Evolutionary conservation across 768 basidiomycete species (phyloP).

Genomic region (Rhizopogon vinicolor): DNA sequence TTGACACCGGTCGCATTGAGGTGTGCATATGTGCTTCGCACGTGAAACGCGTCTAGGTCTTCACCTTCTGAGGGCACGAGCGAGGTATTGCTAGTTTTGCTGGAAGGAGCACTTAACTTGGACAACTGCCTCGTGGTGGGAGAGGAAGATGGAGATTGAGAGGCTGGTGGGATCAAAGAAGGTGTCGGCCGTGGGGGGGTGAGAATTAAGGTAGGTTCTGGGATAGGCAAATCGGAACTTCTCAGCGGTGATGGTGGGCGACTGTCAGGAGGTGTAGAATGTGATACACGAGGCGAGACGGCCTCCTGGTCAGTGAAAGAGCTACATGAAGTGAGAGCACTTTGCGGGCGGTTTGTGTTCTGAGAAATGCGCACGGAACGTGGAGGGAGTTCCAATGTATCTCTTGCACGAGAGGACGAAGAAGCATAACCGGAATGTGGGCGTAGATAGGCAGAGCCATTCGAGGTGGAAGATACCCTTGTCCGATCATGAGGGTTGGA

Average conservation of each 20-base stretch:
- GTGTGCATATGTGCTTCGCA: constrained; percentile 83
- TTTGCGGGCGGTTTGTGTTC: constrained; percentile 13
- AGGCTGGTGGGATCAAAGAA: constrained; percentile 22
- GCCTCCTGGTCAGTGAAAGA: constrained; percentile 17
- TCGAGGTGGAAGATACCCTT: constrained; percentile 20
- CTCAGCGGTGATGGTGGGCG: constrained; percentile 21
- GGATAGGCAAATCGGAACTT: constrained; percentile 20
- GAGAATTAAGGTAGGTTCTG: constrained; percentile 14
- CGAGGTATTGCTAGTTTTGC: constrained; percentile 55
- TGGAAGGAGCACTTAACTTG: constrained; percentile 34
- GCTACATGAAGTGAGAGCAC: constrained; percentile 23
- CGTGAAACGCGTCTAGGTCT: constrained; percentile 78
- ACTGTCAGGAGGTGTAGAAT: constrained; percentile 21
- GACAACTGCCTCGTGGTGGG: constrained; percentile 21
- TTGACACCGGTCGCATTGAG: constrained; percentile 88
- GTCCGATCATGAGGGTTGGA: constrained; percentile 17
- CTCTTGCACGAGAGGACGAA: constrained; percentile 8
- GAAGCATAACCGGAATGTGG: constrained; percentile 16
- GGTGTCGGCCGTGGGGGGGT: constrained; percentile 13
- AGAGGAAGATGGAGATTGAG: constrained; percentile 32
- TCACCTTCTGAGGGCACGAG: constrained; percentile 74
- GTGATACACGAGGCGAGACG: constrained; percentile 12
- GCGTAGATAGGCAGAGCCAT: constrained; percentile 17
- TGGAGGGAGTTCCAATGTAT: constrained; percentile 20
- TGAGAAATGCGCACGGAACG: constrained; percentile 20